These are phyloP conservation scores for Exobasidium cylindrosporum DNA, from an alignment of 1,284 basidiomycete genomes.

Conservation along the genomic window DNA sequence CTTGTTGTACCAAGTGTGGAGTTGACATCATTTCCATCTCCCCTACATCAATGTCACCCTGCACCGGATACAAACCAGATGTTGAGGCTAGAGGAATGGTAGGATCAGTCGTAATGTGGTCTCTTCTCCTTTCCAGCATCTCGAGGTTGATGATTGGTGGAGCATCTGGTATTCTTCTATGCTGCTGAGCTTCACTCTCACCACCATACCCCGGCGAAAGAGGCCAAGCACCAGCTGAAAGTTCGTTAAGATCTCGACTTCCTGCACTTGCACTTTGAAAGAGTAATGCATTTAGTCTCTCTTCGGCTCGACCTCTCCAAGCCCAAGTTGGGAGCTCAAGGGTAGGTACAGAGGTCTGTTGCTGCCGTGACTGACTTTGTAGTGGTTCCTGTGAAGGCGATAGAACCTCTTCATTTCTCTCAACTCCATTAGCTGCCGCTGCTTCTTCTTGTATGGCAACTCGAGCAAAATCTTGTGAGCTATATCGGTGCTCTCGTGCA, in stretches of 20 bases:
- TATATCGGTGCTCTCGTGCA: background rate
- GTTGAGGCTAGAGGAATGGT: no score
- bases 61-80: no score
- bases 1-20: background rate
- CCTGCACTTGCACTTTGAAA: background rate
- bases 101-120: no score
- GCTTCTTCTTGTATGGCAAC: no score
- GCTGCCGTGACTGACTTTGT: background rate
- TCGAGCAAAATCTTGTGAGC: background rate
- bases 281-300: background rate
- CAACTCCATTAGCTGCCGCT: no score
- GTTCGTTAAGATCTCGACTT: background rate
- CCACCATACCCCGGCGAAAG: background rate
- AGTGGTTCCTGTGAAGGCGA: background rate
- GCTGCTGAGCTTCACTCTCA: background rate
- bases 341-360: background rate
- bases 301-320: constrained; percentile 5
- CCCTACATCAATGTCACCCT: no score
- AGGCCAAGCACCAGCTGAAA: background rate
- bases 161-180: background rate
- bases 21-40: background rate
- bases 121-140: constrained; percentile 1
- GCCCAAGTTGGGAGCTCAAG: constrained; percentile 2
- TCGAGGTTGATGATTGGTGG: background rate
- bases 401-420: background rate